Conservation (phyloP, 441 rosid genomes). For the Croton laevigatus region DNA sequence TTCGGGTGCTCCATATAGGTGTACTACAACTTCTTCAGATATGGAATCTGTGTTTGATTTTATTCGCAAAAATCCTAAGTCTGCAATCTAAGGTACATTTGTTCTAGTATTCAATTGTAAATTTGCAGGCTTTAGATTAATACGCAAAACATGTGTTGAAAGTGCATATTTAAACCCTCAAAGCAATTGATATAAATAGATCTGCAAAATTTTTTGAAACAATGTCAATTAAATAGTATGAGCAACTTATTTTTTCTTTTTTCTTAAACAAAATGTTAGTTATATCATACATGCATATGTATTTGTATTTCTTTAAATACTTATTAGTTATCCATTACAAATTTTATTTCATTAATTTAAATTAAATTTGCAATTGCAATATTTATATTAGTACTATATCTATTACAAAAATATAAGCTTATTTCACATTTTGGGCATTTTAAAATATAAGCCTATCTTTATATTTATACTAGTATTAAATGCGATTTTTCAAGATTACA, state of each 20-base stretch:
- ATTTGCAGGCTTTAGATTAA: slow-evolving; percentile 91
- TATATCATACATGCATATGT: too few species aligned
- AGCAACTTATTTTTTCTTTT: neutral
- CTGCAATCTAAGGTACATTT: slow-evolving; percentile 90
- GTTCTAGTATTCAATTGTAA: slow-evolving; percentile 80
- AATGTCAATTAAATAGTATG: neutral
- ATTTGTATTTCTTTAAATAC: too few species aligned
- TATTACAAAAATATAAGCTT: too few species aligned
- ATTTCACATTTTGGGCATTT: too few species aligned
- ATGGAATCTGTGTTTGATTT: slow-evolving; percentile 96
- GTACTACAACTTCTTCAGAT: slow-evolving; percentile 94
- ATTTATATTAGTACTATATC: too few species aligned
- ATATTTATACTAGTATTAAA: too few species aligned
- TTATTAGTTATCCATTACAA: too few species aligned
- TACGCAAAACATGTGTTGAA: slow-evolving; percentile 86
- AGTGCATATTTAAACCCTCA: slow-evolving; percentile 93
- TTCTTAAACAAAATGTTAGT: too few species aligned
- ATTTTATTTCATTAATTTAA: too few species aligned
- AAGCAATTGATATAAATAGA: slow-evolving; percentile 80
- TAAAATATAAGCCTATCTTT: too few species aligned
- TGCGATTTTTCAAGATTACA: too few species aligned
- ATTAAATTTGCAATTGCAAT: too few species aligned
- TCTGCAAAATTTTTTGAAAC: slow-evolving; percentile 48
- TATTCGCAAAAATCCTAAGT: slow-evolving; percentile 93
- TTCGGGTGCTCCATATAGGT: slow-evolving; percentile 25